phyloP scores from a whole-genome alignment of 495 filamentous ascomycete genomes.

The Neurospora terricola region DNA sequence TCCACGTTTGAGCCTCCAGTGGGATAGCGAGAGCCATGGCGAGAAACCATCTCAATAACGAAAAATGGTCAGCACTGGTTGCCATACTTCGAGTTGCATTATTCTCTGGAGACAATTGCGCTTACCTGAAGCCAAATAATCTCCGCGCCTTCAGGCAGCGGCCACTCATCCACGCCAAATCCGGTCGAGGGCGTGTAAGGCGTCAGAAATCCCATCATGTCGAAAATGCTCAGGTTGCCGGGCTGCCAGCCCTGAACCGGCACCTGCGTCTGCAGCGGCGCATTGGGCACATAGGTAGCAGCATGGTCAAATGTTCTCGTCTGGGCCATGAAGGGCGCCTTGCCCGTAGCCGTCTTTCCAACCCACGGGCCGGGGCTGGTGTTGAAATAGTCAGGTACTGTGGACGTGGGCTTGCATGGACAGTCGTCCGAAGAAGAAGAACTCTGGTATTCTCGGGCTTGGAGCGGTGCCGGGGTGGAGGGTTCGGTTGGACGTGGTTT shows the following conservation, averaged over 20 bases:
- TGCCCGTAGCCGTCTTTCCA: slow-evolving; percentile 50
- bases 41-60: slow-evolving; percentile 55
- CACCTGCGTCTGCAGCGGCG: slow-evolving; percentile 46
- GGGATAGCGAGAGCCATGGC: slow-evolving; percentile 73
- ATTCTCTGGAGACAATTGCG: slow-evolving; percentile 23
- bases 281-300: slow-evolving; percentile 42
- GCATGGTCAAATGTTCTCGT: slow-evolving; percentile 43
- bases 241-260: slow-evolving; percentile 40
- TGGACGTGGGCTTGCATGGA: slow-evolving; percentile 5
- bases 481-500: background rate
- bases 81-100: background rate
- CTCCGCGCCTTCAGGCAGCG: slow-evolving; percentile 43
- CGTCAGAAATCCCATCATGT: slow-evolving; percentile 38
- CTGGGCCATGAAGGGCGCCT: slow-evolving; percentile 45
- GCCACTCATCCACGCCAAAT: slow-evolving; percentile 47
- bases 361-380: slow-evolving; percentile 33
- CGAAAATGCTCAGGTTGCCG: slow-evolving; percentile 43
- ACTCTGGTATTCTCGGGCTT: background rate
- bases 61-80: slow-evolving; percentile 18
- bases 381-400: slow-evolving; percentile 47
- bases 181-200: slow-evolving; percentile 37
- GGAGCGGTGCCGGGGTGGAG: background rate
- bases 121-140: slow-evolving; percentile 43
- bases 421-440: background rate
- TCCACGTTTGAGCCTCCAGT: slow-evolving; percentile 46